Evolutionary conservation across 345 rosid genomes (phyloP), one percentile per base, ranked within the genome.

Genomic region (Arabidopsis suecica): DNA sequence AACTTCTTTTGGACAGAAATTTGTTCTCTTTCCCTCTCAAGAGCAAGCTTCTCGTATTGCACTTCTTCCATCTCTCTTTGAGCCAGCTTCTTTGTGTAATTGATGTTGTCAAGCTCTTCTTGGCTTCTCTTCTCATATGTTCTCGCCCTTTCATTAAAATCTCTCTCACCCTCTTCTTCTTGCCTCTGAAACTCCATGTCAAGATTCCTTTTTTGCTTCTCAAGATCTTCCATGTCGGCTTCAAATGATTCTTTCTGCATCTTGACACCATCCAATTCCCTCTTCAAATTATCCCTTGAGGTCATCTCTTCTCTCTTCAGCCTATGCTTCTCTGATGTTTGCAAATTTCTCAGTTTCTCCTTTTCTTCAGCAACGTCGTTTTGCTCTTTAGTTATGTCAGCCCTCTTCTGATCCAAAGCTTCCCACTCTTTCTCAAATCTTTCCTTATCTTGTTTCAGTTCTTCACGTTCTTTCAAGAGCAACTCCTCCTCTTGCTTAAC

Each of bases 351-450:
- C 9, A 86, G 59, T 63, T 74, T 85, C 49, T 80, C 85, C 54
- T 82, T 89, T 80, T 84, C 91, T 57, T 82, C 82, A 56, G 59
- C 62, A 81, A 87, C 68, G 50, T 78, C 78, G 62, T 70, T 82
- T 69, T 76, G 83, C 58, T 79, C 84, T 76, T 84, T 76, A 56
- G 58, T 62, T 57, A 85, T 74, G 60, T 82, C 84, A 63, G 68
- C 79, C 76, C 83, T 88, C 80, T 86, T 91, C 72, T 84, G 88
- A 84, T 91, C 94, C 81, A 93, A 78, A 48, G 74, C 83, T 68
- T 84, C 89, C 90, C 92, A 88, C 55, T 91, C 96, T 79, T 84
- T 88, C 88, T 89, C 90, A 82, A 91, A 91, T 47, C 75, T 91
- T 71, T 83, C 86, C 75, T 81, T 87, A 20, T 91, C 94, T 78